Percentiles rank a stretch among this genome's conserved stretches.
These are phyloP conservation scores for Pseudoneurospora amorphoporcata DNA, from an alignment of 495 filamentous ascomycete genomes.

Conservation along the genomic window DNA sequence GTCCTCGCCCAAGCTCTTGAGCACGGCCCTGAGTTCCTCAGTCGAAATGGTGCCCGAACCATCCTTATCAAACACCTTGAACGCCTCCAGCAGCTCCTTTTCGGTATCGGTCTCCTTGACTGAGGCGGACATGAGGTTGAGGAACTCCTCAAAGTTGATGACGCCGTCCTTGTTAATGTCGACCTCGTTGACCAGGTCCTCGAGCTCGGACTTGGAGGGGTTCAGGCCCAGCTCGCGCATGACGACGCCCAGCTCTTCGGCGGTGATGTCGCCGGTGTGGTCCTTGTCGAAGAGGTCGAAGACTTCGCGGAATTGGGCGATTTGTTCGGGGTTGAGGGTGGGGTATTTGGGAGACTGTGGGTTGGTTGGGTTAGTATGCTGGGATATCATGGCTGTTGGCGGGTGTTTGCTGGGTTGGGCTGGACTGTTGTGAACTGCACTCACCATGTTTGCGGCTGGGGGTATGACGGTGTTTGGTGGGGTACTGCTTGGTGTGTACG, in stretches of 20 bases:
- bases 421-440: not conserved
- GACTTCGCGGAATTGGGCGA: conserved; percentile 88
- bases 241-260: conserved; percentile 30
- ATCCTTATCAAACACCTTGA: conserved; percentile 41
- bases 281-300: conserved; percentile 96
- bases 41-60: conserved; percentile 36
- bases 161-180: conserved; percentile 36
- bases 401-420: not conserved
- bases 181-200: conserved; percentile 38
- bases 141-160: conserved; percentile 40
- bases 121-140: conserved; percentile 35
- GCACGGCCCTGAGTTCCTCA: conserved; percentile 34
- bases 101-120: conserved; percentile 32
- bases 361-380: not conserved
- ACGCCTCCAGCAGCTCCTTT: conserved; percentile 35
- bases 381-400: not conserved
- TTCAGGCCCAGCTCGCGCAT: conserved; percentile 39
- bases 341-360: not conserved
- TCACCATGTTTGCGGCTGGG: not conserved
- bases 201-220: conserved; percentile 30
- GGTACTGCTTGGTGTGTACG: not conserved
- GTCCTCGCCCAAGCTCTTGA: conserved; percentile 37
- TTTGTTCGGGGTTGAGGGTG: conserved; percentile 35
- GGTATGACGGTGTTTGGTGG: not conserved
- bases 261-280: conserved; percentile 52